phyloP scores from a whole-genome alignment of 2,329 filamentous ascomycete species.

The Hymenoscyphus fraxineus region DNA sequence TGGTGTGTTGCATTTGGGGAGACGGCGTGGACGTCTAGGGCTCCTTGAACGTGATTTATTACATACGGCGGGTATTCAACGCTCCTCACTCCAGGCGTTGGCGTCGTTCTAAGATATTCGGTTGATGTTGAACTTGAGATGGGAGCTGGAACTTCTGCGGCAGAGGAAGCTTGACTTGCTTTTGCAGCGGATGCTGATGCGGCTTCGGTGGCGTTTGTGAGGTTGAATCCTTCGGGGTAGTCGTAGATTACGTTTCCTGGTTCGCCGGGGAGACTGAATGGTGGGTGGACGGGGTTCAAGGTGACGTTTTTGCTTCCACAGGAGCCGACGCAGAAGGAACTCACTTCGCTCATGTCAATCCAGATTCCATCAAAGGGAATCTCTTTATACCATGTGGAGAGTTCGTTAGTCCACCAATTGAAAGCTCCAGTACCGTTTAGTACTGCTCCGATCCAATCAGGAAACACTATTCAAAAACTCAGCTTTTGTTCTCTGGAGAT shows the following conservation, averaged over 20 bases:
- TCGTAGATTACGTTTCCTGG: constrained; percentile 54
- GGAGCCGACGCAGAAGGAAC: constrained; percentile 53
- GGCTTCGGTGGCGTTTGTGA: constrained; percentile 60
- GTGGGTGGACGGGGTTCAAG: constrained; percentile 62
- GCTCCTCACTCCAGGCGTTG: background rate
- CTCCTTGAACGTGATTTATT: constrained; percentile 42
- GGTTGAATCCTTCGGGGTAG: constrained; percentile 67
- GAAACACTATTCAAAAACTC: constrained; percentile 51
- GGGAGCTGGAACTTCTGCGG: constrained; percentile 46
- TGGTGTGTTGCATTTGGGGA: constrained; percentile 65
- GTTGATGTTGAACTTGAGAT: constrained; percentile 32
- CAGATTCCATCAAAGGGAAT: constrained; percentile 75
- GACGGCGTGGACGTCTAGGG: constrained; percentile 56
- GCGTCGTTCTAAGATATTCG: background rate
- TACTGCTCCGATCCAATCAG: constrained; percentile 70
- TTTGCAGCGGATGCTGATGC: constrained; percentile 63
- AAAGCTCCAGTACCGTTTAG: constrained; percentile 63
- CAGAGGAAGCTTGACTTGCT: constrained; percentile 68
- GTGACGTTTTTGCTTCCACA: constrained; percentile 54
- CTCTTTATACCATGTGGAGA: constrained; percentile 58
- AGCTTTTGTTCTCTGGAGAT: background rate
- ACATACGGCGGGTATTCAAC: constrained; percentile 39
- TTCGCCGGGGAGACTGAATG: constrained; percentile 43
- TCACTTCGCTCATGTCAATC: constrained; percentile 66
- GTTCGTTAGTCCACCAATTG: constrained; percentile 67